Conservation (phyloP, 345 rosid species). For the Zanthoxylum bungeanum region DNA sequence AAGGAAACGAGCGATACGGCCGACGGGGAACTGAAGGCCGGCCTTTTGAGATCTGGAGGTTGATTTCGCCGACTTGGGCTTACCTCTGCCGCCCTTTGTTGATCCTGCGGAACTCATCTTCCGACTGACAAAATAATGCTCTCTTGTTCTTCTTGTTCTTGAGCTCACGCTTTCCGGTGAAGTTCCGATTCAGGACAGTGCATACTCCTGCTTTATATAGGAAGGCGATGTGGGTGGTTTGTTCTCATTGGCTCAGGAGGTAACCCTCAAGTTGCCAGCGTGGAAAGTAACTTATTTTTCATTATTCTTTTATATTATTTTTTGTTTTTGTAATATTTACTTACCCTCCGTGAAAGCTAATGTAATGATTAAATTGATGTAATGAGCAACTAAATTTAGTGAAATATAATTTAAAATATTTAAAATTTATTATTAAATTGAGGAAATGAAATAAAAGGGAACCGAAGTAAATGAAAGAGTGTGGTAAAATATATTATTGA, state of each 20-base stretch:
- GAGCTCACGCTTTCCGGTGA: not conserved
- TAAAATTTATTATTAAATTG: too few species aligned
- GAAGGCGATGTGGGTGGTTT: not conserved
- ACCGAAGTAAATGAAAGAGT: too few species aligned
- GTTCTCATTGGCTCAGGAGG: not conserved
- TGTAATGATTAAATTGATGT: too few species aligned
- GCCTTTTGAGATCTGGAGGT: constrained; percentile 64
- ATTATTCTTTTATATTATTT: not conserved
- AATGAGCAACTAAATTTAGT: too few species aligned
- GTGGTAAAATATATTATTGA: too few species aligned
- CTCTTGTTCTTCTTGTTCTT: too few species aligned
- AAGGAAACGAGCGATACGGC: constrained; percentile 71
- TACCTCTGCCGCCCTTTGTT: constrained; percentile 44
- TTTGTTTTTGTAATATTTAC: too few species aligned
- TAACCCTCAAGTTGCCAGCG: not conserved
- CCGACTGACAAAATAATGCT: not conserved
- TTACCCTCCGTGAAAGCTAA: too few species aligned
- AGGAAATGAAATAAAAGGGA: too few species aligned
- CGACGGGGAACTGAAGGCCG: constrained; percentile 76
- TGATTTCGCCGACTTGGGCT: constrained; percentile 52
- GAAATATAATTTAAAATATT: too few species aligned
- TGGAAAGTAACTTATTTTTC: not conserved
- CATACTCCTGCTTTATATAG: not conserved
- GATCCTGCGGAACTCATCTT: constrained; percentile 34
- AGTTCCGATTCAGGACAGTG: not conserved